These are phyloP conservation scores for Neonectria magnoliae DNA, from an alignment of 2,329 filamentous ascomycete species.

Conservation along the genomic window DNA sequence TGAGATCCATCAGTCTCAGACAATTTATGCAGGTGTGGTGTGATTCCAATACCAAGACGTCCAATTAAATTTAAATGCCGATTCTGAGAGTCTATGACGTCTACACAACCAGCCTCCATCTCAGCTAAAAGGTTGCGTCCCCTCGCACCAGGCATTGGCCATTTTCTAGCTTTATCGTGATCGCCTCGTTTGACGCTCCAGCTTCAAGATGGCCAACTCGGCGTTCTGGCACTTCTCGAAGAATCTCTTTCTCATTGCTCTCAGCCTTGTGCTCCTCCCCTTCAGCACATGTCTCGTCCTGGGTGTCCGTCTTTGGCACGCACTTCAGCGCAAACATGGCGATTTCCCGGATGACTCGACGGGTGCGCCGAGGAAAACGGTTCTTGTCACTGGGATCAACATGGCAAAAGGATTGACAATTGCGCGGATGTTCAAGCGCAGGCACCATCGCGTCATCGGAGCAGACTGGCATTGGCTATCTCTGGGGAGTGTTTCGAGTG, in stretches of 20 bases:
- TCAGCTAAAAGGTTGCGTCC: neutral
- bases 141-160: neutral
- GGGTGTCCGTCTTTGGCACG: conserved; percentile 32
- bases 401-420: conserved; percentile 77
- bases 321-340: neutral
- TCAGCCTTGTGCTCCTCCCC: conserved; percentile 57
- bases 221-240: conserved; percentile 34
- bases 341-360: neutral
- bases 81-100: neutral
- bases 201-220: neutral
- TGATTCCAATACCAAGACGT: neutral
- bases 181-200: neutral
- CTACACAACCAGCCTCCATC: neutral
- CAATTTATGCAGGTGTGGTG: neutral
- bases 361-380: conserved; percentile 47
- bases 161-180: neutral
- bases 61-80: neutral
- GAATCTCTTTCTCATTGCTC: conserved; percentile 36
- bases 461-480: conserved; percentile 69
- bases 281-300: conserved; percentile 57
- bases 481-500: conserved; percentile 66
- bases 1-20: neutral
- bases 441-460: conserved; percentile 76
- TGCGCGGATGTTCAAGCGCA: conserved; percentile 70
- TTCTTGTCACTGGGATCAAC: conserved; percentile 77